Percentiles rank a stretch among this genome's conserved stretches.
phyloP scores from a whole-genome alignment of 106 monocot species.

The Cymbidium sinense region DNA sequence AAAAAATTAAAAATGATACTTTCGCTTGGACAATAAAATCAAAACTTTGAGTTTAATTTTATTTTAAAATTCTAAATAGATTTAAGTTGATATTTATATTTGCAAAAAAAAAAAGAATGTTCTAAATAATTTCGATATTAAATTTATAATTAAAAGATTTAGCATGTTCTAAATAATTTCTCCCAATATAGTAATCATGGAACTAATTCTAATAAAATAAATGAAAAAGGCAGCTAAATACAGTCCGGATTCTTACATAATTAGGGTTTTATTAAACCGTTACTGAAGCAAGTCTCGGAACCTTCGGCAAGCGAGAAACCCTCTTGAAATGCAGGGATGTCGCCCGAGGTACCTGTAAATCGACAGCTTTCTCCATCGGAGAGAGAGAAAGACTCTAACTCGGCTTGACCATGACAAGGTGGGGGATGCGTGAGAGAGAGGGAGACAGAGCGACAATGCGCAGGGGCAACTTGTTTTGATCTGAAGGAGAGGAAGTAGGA shows the following conservation, averaged over 20 bases:
- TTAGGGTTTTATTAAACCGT: neutral
- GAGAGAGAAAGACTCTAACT: neutral
- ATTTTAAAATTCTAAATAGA: too few relatives aligned
- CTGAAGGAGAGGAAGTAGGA: neutral
- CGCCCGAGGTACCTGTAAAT: neutral
- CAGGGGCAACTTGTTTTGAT: slow-evolving; percentile 2
- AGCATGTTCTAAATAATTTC: too few relatives aligned
- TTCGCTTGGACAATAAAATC: too few relatives aligned
- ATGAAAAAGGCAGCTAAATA: too few relatives aligned
- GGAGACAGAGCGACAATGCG: neutral
- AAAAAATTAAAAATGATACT: too few relatives aligned
- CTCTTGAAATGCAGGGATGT: neutral
- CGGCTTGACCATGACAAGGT: neutral
- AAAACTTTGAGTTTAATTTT: too few relatives aligned
- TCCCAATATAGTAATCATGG: too few relatives aligned
- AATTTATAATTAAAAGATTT: too few relatives aligned
- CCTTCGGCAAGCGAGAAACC: neutral
- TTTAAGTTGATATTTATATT: too few relatives aligned
- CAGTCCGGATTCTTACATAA: neutral
- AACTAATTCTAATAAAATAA: too few relatives aligned
- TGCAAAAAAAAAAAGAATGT: too few relatives aligned
- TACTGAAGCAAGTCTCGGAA: neutral
- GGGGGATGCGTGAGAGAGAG: neutral
- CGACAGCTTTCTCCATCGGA: neutral
- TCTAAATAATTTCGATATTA: too few relatives aligned